Percentiles rank a stretch among this genome's conserved stretches.
Conservation (phyloP, 2,329 filamentous ascomycete species). For the Parascedosporium putredinis region DNA sequence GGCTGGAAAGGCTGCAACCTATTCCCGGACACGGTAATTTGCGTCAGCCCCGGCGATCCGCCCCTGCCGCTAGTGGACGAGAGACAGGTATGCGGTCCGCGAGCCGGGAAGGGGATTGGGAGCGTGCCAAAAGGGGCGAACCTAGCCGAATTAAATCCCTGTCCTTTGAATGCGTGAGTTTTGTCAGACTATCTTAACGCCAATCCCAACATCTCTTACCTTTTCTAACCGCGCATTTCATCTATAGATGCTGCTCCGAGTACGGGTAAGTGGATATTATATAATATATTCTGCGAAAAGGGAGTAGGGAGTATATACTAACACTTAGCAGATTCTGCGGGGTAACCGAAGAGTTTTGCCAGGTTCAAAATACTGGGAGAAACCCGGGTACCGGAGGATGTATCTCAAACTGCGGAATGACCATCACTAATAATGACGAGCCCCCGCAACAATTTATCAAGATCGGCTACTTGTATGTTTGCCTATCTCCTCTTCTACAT, state of each 20-base stretch:
- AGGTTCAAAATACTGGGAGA: constrained; percentile 11
- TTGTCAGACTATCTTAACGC: too few relatives aligned
- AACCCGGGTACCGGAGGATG: constrained; percentile 17
- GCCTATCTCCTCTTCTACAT: too few relatives aligned
- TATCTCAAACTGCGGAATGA: constrained; percentile 22
- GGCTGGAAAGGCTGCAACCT: constrained; percentile 25
- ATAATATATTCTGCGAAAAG: too few relatives aligned
- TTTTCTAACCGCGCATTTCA: too few relatives aligned
- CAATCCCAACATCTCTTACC: too few relatives aligned
- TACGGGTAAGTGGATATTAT: too few relatives aligned
- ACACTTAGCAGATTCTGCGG: too few relatives aligned
- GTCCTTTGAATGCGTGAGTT: too few relatives aligned
- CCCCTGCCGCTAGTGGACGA: constrained; percentile 22
- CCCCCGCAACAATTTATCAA: constrained; percentile 16
- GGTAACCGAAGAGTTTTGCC: constrained; percentile 32
- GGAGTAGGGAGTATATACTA: too few relatives aligned
- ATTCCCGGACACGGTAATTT: constrained; percentile 18
- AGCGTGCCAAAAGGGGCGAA: constrained; percentile 13
- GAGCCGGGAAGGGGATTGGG: constrained; percentile 18
- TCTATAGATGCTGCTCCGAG: too few relatives aligned
- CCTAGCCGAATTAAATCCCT: constrained; percentile 15
- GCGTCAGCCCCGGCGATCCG: constrained; percentile 22
- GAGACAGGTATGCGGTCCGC: constrained; percentile 24
- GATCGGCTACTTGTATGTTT: constrained; percentile 25
- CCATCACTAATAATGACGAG: constrained; percentile 19